Percentiles rank a stretch among this genome's conserved stretches.
These are phyloP conservation scores for Aspergillus cristatus DNA, from an alignment of 495 filamentous ascomycete species.

Conservation along the genomic window DNA sequence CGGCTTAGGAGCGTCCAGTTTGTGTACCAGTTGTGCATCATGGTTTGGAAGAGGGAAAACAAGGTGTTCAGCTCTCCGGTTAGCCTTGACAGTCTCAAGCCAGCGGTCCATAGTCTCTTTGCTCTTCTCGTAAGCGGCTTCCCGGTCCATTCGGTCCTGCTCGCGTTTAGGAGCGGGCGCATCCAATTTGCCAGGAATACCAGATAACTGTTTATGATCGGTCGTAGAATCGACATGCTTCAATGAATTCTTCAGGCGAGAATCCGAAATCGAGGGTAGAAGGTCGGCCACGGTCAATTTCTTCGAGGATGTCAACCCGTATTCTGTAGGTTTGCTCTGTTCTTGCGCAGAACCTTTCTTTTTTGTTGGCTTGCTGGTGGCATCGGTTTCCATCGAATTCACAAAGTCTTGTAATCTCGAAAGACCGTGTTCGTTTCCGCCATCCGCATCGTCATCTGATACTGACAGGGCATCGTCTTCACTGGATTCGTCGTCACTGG, in stretches of 20 bases:
- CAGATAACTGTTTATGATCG: slow-evolving; percentile 40
- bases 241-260: slow-evolving; percentile 67
- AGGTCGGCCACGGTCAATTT: slow-evolving; percentile 80
- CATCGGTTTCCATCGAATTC: slow-evolving; percentile 48
- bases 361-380: slow-evolving; percentile 18
- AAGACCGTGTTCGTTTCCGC: slow-evolving; percentile 47
- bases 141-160: slow-evolving; percentile 79
- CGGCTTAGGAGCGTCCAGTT: slow-evolving; percentile 44
- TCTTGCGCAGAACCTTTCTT: slow-evolving; percentile 34
- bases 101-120: slow-evolving; percentile 85
- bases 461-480: slow-evolving; percentile 41
- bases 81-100: slow-evolving; percentile 90
- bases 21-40: slow-evolving; percentile 37
- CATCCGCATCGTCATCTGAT: slow-evolving; percentile 50
- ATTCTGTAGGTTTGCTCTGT: slow-evolving; percentile 46
- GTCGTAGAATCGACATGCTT: slow-evolving; percentile 49
- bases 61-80: slow-evolving; percentile 84
- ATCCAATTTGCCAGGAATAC: slow-evolving; percentile 63
- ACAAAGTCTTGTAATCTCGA: slow-evolving; percentile 63
- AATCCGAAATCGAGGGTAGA: slow-evolving; percentile 62
- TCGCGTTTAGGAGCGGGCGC: slow-evolving; percentile 82
- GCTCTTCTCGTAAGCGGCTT: slow-evolving; percentile 79
- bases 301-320: slow-evolving; percentile 46
- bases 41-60: slow-evolving; percentile 82
- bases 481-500: slow-evolving; percentile 39